These are phyloP conservation scores for Mortierella sp. DNA, from an alignment of 371 early-diverging fungal species.

Conservation along the genomic window DNA sequence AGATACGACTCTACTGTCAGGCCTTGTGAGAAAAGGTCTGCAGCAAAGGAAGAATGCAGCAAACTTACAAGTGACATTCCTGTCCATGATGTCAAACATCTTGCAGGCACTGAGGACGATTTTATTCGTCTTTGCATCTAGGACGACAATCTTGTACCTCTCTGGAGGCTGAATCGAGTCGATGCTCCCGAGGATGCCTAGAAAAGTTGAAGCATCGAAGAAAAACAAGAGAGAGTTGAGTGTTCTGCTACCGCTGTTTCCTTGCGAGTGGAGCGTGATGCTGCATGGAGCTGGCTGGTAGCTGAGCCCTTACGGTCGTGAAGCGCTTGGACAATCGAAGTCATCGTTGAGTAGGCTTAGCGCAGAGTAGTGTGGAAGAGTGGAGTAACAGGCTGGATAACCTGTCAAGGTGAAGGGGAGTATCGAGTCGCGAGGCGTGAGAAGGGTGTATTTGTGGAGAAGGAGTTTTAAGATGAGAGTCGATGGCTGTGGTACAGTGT, in stretches of 20 bases:
- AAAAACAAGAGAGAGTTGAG: background rate
- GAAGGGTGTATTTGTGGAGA: background rate
- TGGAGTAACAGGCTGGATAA: background rate
- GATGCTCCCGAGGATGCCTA: slow-evolving; percentile 81
- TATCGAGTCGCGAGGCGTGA: background rate
- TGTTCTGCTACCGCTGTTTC: background rate
- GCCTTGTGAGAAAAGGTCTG: background rate
- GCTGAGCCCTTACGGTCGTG: slow-evolving; percentile 35
- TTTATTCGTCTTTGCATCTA: slow-evolving; percentile 87
- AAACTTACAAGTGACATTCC: slow-evolving; percentile 87
- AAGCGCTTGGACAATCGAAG: slow-evolving; percentile 32
- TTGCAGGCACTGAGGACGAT: slow-evolving; percentile 90
- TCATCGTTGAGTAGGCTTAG: slow-evolving; percentile 15
- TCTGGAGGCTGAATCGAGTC: slow-evolving; percentile 76
- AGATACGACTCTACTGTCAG: background rate
- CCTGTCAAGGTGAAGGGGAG: background rate
- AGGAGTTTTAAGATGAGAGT: background rate
- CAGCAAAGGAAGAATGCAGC: background rate
- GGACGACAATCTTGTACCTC: slow-evolving; percentile 92
- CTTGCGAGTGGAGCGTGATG: background rate
- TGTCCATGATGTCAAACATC: slow-evolving; percentile 94
- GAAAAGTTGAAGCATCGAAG: background rate
- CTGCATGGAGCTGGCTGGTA: background rate
- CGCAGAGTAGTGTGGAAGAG: background rate
- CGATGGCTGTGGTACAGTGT: background rate